Conservation (phyloP, 495 filamentous ascomycete genomes). For the Podospora pseudoanserina region DNA sequence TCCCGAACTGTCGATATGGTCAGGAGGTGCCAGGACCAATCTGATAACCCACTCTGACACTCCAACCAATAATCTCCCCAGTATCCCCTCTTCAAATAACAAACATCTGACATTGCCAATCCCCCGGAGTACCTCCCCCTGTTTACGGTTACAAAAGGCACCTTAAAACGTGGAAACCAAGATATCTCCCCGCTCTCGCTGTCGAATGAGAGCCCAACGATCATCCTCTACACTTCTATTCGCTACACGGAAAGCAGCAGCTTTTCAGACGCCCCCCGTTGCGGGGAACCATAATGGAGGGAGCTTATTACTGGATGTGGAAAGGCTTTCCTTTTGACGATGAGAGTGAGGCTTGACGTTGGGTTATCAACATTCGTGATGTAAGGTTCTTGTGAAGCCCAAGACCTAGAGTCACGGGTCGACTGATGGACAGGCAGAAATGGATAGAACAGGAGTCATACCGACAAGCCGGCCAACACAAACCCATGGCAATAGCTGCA, state of each 20-base stretch:
- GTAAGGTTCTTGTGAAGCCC: too few relatives aligned
- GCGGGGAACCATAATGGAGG: not conserved
- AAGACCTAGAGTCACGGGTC: not conserved
- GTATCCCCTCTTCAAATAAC: not conserved
- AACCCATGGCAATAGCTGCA: not conserved
- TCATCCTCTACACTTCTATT: not conserved
- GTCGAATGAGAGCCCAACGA: not conserved
- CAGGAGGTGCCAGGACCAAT: not conserved
- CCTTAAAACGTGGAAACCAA: not conserved
- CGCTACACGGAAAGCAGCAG: not conserved
- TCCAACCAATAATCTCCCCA: not conserved
- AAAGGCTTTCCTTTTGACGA: not conserved
- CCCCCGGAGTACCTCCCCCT: not conserved
- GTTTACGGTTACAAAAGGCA: not conserved
- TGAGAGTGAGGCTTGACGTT: not conserved
- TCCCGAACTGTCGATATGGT: too few relatives aligned
- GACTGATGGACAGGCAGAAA: too few relatives aligned
- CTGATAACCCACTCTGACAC: not conserved
- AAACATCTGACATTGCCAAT: not conserved
- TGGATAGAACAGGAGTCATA: not conserved
- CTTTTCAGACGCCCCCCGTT: not conserved
- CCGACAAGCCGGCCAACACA: not conserved
- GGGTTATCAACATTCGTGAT: not conserved
- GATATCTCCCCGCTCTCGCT: not conserved
- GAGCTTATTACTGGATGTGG: not conserved